phyloP scores from a whole-genome alignment of 805 yeast genomes.

The Sugiyamaella valdiviana region DNA sequence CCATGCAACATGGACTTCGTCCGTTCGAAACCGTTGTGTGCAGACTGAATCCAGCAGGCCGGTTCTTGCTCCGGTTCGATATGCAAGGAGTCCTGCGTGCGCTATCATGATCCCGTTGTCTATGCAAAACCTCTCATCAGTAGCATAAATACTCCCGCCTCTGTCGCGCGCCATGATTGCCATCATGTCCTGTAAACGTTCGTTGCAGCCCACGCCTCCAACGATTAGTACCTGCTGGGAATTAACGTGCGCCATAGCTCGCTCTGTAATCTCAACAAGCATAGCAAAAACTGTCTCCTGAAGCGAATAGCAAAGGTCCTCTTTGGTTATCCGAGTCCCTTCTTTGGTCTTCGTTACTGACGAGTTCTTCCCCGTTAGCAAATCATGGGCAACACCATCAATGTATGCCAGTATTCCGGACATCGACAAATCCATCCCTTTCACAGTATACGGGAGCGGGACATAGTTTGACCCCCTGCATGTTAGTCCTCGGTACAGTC shows the following conservation, averaged over 20 bases:
- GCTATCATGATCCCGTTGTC: slow-evolving; percentile 99
- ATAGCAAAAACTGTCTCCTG: slow-evolving; percentile 90
- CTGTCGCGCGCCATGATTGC: slow-evolving; percentile 82
- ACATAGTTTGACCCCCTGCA: slow-evolving; percentile 44
- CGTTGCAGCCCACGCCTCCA: slow-evolving; percentile 98
- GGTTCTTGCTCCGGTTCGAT: slow-evolving; percentile 65
- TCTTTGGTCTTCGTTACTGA: slow-evolving; percentile 27
- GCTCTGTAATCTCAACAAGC: slow-evolving; percentile 94
- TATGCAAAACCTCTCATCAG: slow-evolving; percentile 93
- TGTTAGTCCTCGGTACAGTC: too few relatives aligned
- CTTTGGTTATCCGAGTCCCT: slow-evolving; percentile 56
- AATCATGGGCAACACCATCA: slow-evolving; percentile 71
- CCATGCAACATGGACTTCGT: slow-evolving; percentile 88
- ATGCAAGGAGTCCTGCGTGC: slow-evolving; percentile 86
- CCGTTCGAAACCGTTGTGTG: slow-evolving; percentile 90
- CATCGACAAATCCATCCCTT: slow-evolving; percentile 98
- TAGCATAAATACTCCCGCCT: slow-evolving; percentile 82
- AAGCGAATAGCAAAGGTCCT: slow-evolving; percentile 83
- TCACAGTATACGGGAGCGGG: slow-evolving; percentile 88
- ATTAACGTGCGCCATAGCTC: slow-evolving; percentile 97
- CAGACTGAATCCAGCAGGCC: slow-evolving; percentile 67
- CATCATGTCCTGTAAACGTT: slow-evolving; percentile 92
- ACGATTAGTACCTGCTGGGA: slow-evolving; percentile 85
- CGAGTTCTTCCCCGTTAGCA: slow-evolving; percentile 42
- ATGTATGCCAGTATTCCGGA: slow-evolving; percentile 87